phyloP scores from a whole-genome alignment of 2,329 filamentous ascomycete genomes.

The Aspergillus candidus region DNA sequence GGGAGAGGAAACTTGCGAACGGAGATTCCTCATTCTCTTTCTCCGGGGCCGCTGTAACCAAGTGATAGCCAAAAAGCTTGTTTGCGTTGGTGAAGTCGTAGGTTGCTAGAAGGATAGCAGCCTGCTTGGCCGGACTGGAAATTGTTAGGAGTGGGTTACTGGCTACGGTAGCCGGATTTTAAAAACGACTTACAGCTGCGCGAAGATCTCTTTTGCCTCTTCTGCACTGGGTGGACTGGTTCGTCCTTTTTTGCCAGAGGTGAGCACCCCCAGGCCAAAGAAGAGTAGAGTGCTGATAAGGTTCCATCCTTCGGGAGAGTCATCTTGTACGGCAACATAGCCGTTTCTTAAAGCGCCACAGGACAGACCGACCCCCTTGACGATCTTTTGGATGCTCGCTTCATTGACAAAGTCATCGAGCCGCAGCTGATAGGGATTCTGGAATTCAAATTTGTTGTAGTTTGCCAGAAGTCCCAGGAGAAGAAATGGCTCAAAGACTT shows the following conservation, averaged over 20 bases:
- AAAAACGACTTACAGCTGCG: slow-evolving; percentile 54
- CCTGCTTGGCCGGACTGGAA: slow-evolving; percentile 67
- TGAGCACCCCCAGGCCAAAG: slow-evolving; percentile 73
- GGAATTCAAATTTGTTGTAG: slow-evolving; percentile 99
- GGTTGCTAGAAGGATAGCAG: slow-evolving; percentile 72
- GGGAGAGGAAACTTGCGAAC: slow-evolving; percentile 74
- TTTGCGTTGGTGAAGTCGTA: slow-evolving; percentile 95
- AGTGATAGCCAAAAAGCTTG: slow-evolving; percentile 84
- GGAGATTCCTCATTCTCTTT: slow-evolving; percentile 63
- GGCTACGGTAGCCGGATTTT: slow-evolving; percentile 1
- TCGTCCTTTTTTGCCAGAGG: slow-evolving; percentile 60
- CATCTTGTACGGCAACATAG: slow-evolving; percentile 83
- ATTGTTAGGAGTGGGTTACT: slow-evolving; percentile 18
- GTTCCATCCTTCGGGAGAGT: slow-evolving; percentile 84
- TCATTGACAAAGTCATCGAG: slow-evolving; percentile 96
- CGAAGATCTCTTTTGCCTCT: slow-evolving; percentile 74
- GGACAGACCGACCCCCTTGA: slow-evolving; percentile 66
- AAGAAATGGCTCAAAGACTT: slow-evolving; percentile 68
- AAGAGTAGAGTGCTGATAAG: slow-evolving; percentile 73
- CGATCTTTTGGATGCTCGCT: slow-evolving; percentile 72
- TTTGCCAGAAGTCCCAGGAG: slow-evolving; percentile 84
- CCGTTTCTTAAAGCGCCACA: slow-evolving; percentile 63
- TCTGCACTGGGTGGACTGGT: slow-evolving; percentile 63
- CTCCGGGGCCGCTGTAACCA: slow-evolving; percentile 61
- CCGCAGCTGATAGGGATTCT: slow-evolving; percentile 89